Evolutionary conservation across 306 rosid genomes (phyloP), one percentile per base, ranked within the genome.

Genomic region (Myrica gale): DNA sequence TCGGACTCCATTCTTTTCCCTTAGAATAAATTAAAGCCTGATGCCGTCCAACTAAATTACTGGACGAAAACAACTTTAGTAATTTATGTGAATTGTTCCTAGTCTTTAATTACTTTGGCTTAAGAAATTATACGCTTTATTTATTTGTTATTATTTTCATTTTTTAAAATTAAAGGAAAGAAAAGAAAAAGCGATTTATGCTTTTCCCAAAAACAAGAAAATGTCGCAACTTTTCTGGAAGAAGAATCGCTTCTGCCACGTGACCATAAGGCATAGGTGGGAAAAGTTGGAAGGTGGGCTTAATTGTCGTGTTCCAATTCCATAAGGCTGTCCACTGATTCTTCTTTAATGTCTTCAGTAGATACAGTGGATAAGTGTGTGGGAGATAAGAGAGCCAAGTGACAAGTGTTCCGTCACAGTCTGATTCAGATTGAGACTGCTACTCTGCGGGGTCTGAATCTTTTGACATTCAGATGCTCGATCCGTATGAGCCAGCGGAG

Each of bases 401-500:
- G 65, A 76, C 7, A 61, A 47, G 10, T 5, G 58, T 5, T 16
- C 82, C 73, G 43, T 78, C 73, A 13, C 56, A 0, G 3, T 32
- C 37, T 32, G 37, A 32, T 32, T 79, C 74, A 2, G 43, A 79
- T 51, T 79, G 67, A 41, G 32, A 78, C 76, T n/a, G 37, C 37
- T 32, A 32, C 3, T 46, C 4, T 2, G 52, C 37, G 16, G 76
- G 37, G 73, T 37, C 44, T 52, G 42, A 69, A 21, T 44, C 50
- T 65, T 67, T 71, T 76, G 5, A 41, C 44, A 19, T 42, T 39
- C 51, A 62, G 48, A 65, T 42, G 69, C 37, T 32, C 37, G 37
- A 7, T 63, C 46, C 46, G 69, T 16, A 47, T 16, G 69, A 41
- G 1, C 13, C 23, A 63, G 23, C 39, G 9, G 47, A 63, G 23